Evolutionary conservation across 208 protist species (phyloP), one percentile per base, ranked within the genome.

Genomic region (Leishmania aethiopica): DNA sequence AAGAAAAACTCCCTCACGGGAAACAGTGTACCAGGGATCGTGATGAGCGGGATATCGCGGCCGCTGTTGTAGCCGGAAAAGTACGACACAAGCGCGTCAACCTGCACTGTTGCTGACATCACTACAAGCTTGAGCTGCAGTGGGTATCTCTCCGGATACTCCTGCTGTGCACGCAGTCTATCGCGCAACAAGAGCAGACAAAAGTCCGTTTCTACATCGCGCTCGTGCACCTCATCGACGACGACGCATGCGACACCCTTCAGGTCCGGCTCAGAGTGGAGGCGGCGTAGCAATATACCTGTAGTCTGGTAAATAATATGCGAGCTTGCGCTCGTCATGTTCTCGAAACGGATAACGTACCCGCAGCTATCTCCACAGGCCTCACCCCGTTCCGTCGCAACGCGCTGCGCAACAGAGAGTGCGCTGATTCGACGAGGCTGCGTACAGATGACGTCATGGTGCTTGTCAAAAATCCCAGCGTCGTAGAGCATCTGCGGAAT

Each of bases 261-360:
- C 35, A 99, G 83, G 37, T 96, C 80, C 59, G 95, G 91, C 86
- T 99, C 99, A n/a, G 92, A 76, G 45, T 99, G 93, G 59, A 98
- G 94, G 82, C 99, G 98, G 72, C 98, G 94, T 45, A 99, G 87
- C 17, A 99, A 81, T 87, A 99, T 99, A 83, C 99, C 99, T 75
- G 99, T 99, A 28, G 99, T 99, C 90, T 99, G 96, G 84, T 99
- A 99, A 82, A 99, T 96, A 59, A 99, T 98, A n/a, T 88, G 89
- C 2, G 98, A 99, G 25, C 87, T 80, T 45, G 78, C 75, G 59
- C 88, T 94, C 55, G 90, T 94, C 64, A 90, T 86, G 69, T 95
- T 94, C 62, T 98, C 95, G 79, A 98, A 96, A 13, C 96, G 91
- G 71, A 98, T 96, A 69, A 94, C 85, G 87, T 98, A 98, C 19